Evolutionary conservation across 352 stramenopile species (phyloP).

Genomic region (Thraustochytrium sp.): DNA sequence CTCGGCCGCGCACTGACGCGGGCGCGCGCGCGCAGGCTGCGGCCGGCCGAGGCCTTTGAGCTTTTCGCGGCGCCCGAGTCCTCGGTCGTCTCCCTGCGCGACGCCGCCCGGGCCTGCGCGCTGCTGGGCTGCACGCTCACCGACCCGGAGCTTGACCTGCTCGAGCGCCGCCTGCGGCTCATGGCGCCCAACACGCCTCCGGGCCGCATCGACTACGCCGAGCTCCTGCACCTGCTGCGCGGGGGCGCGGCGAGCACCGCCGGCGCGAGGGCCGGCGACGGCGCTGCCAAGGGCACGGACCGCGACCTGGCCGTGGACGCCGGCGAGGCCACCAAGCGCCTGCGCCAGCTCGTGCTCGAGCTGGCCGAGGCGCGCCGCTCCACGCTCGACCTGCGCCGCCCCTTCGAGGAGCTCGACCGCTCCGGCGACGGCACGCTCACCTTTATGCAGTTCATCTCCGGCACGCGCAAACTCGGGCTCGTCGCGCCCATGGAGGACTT

Average conservation of each 20-base stretch:
- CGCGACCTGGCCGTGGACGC: background rate
- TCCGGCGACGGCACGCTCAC: conserved; percentile 8
- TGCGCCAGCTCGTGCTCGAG: background rate
- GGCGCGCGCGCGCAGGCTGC: background rate
- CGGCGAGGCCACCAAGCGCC: background rate
- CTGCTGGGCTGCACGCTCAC: conserved; percentile 24
- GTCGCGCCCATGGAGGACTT: conserved; percentile 26
- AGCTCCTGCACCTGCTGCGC: background rate
- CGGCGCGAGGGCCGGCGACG: background rate
- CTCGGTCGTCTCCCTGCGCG: background rate
- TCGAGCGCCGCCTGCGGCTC: background rate
- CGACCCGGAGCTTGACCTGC: background rate
- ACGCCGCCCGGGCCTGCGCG: background rate
- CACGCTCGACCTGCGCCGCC: background rate
- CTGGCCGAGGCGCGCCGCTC: background rate
- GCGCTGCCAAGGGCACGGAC: too few species aligned
- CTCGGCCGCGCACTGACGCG: background rate
- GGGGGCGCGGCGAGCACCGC: background rate
- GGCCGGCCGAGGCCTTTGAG: background rate
- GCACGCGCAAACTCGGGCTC: background rate
- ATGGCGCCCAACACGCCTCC: background rate
- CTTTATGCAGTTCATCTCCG: conserved; percentile 9
- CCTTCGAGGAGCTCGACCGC: conserved; percentile 4
- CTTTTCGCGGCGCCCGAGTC: background rate
- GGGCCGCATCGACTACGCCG: background rate